These are phyloP conservation scores for Penicillium bialowiezense DNA, from an alignment of 495 filamentous ascomycete genomes.

Conservation along the genomic window DNA sequence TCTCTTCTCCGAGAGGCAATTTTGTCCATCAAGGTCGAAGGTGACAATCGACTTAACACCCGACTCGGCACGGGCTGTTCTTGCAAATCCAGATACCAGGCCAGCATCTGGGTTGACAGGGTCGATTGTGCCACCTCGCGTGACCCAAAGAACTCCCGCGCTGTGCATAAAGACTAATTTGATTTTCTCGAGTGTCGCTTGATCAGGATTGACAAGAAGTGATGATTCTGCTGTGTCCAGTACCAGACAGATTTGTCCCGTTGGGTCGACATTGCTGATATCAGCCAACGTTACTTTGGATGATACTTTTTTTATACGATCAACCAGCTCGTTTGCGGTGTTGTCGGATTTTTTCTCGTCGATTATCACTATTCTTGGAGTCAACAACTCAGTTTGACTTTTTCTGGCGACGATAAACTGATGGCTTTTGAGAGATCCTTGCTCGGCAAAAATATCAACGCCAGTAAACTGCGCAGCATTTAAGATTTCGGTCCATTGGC, in stretches of 20 bases:
- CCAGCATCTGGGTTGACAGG: constrained; percentile 19
- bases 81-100: constrained; percentile 24
- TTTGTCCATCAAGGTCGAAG: constrained; percentile 22
- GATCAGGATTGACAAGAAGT: constrained; percentile 1
- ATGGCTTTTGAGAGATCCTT: neutral
- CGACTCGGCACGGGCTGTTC: constrained; percentile 33
- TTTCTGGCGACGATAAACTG: constrained; percentile 2
- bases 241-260: constrained; percentile 24
- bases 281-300: constrained; percentile 2
- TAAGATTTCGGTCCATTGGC: constrained; percentile 2
- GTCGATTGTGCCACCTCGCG: constrained; percentile 14
- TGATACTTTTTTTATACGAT: neutral
- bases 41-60: constrained; percentile 24
- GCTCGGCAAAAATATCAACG: neutral
- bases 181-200: constrained; percentile 7
- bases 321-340: neutral
- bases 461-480: constrained; percentile 1
- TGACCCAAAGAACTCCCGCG: constrained; percentile 29
- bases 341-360: neutral
- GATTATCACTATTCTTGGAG: constrained; percentile 14
- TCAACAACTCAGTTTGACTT: neutral
- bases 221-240: constrained; percentile 12
- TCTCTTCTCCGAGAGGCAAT: neutral
- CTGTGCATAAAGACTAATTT: constrained; percentile 23
- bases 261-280: constrained; percentile 9